Evolutionary conservation across 805 yeast species (phyloP).

Genomic region (Yarrowia sp.): DNA sequence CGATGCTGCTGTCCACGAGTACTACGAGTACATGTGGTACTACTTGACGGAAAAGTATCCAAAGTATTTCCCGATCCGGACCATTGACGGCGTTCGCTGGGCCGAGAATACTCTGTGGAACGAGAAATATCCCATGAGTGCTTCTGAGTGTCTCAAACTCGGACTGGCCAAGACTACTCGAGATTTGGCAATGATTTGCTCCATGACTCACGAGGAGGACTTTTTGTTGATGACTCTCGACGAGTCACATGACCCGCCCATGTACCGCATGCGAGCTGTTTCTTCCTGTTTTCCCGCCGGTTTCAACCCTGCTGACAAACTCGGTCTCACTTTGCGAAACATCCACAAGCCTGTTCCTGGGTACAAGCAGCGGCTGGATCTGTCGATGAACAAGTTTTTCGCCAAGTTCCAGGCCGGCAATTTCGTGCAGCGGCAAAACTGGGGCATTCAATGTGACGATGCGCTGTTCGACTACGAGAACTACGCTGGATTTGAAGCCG

Average conservation of each 20-base stretch:
- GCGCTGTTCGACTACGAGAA: constrained; percentile 44
- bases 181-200: constrained; percentile 29
- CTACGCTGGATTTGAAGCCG: constrained; percentile 76
- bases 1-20: constrained; percentile 57
- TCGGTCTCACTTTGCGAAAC: constrained; percentile 67
- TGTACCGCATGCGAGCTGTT: constrained; percentile 59
- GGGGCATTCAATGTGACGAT: constrained; percentile 64
- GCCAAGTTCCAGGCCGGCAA: constrained; percentile 63
- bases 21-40: constrained; percentile 55
- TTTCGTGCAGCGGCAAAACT: constrained; percentile 75
- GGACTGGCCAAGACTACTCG: constrained; percentile 15
- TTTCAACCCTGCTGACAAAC: constrained; percentile 67
- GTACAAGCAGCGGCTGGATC: constrained; percentile 66
- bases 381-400: constrained; percentile 78
- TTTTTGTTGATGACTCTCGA: constrained; percentile 62
- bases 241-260: constrained; percentile 56
- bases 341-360: constrained; percentile 76
- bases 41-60: constrained; percentile 61
- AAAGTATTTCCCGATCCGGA: constrained; percentile 53
- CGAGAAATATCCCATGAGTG: constrained; percentile 43
- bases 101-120: constrained; percentile 52
- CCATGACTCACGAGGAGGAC: constrained; percentile 60
- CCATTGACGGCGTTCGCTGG: constrained; percentile 45
- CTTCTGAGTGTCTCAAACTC: background rate
- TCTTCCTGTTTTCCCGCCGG: constrained; percentile 71